phyloP scores from a whole-genome alignment of 306 rosid species.

The Astragalus membranaceus region DNA sequence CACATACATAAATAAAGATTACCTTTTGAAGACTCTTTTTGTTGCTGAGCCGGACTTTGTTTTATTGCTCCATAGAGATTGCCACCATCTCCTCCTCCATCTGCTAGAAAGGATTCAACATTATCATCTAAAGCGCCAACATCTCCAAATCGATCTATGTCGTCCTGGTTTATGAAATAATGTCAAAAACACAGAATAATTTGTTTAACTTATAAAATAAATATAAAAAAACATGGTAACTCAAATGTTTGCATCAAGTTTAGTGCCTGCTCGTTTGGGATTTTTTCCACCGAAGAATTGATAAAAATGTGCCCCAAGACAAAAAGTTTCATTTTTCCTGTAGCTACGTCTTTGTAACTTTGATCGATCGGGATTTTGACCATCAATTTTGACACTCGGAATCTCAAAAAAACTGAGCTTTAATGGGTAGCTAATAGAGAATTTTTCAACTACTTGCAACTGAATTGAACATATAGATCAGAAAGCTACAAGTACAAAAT shows the following conservation, averaged over 20 bases:
- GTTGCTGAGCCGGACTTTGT: slow-evolving; percentile 63
- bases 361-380: too few species aligned
- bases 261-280: too few species aligned
- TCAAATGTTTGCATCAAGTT: background rate
- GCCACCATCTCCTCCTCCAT: slow-evolving; percentile 76
- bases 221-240: background rate
- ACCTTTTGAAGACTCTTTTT: slow-evolving; percentile 67
- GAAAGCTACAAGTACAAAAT: background rate
- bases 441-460: background rate
- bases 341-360: too few species aligned
- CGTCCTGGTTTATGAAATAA: slow-evolving; percentile 45
- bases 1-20: background rate
- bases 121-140: slow-evolving; percentile 78
- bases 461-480: background rate
- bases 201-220: background rate
- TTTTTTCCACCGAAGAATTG: too few species aligned
- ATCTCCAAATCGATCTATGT: slow-evolving; percentile 76
- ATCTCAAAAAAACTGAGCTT: too few species aligned
- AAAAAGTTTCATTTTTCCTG: too few species aligned
- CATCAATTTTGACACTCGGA: too few species aligned
- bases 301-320: too few species aligned
- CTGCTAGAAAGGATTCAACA: slow-evolving; percentile 83
- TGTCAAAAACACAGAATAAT: background rate
- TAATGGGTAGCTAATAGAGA: background rate
- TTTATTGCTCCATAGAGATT: slow-evolving; percentile 74